Base-by-base conservation (phyloP, 2,329 filamentous ascomycete species). In the Aspergillus udagawae region DNA sequence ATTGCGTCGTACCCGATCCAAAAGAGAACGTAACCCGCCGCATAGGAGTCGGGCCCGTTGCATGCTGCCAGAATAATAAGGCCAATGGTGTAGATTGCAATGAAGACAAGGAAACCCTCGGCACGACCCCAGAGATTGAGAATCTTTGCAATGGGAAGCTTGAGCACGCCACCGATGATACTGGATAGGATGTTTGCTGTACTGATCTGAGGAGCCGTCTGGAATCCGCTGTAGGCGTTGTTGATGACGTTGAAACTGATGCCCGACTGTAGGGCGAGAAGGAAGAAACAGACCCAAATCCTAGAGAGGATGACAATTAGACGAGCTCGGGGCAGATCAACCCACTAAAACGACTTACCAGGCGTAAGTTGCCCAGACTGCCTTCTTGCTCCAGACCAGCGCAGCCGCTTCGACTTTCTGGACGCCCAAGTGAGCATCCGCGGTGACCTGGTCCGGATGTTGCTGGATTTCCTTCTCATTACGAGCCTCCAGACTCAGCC, bases 41-140 rank as follows among this genome's bases (percentile, higher is more conserved):
- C 83, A 66, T 86, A 90, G 1, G 80, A 83, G 64, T 83, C 74
- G 9, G 88, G 81, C 53, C 83, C 83, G 4, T 79, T 77, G 69
- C 84, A 87, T 1, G 77, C 76, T 1, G 87, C 86, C 67, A 87
- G 84, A 70, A 90, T 79, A 59, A 86, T 76, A 52, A 87, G 75
- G 12, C 81, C 80, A 0, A 80, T 51, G 0, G 79, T 73, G 66
- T 79, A 79, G 54, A 81, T 64, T 1, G 71, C 58, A 0, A 82
- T 68, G 60, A 82, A 82, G 45, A 84, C 53, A 2, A 79, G 60
- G 56, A 85, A 79, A n/a, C 82, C 85, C 65, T 86, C 80, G 0
- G 83, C 78, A 48, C 86, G 83, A 38, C 85, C 86, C 79, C 82
- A 88, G 23, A 86, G 73, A 68, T 88, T 83, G 52, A 88, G 74